phyloP scores from a whole-genome alignment of 148 eudicot species.

The Selenicereus undatus region DNA sequence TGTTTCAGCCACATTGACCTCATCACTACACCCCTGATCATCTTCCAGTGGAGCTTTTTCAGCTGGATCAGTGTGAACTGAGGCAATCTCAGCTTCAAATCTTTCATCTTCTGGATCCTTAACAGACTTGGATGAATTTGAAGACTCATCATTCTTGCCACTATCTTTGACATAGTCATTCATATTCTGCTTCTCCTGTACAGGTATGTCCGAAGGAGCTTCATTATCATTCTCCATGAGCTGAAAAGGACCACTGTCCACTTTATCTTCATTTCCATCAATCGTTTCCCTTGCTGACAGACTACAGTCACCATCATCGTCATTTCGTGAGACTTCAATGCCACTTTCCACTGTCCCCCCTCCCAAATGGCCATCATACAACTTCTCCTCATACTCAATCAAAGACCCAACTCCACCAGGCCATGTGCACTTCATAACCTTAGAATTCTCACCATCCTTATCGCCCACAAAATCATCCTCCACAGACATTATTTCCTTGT shows the following conservation, averaged over 20 bases:
- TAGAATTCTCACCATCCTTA: conserved; percentile 35
- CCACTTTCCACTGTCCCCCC: conserved; percentile 29
- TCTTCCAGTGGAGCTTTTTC: conserved; percentile 7
- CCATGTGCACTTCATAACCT: conserved; percentile 27
- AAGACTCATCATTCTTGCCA: conserved; percentile 24
- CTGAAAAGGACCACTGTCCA: conserved; percentile 18
- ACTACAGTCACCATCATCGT: conserved; percentile 27
- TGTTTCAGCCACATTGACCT: conserved; percentile 11
- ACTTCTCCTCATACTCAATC: conserved; percentile 35
- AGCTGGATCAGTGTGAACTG: conserved; percentile 17
- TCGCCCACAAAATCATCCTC: conserved; percentile 26
- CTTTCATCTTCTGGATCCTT: conserved; percentile 31
- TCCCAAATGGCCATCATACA: conserved; percentile 27
- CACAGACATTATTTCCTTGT: conserved; percentile 27
- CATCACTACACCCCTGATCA: conserved; percentile 22
- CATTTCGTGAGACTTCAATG: conserved; percentile 26
- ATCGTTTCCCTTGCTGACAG: conserved; percentile 17
- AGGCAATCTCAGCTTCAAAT: conserved; percentile 24
- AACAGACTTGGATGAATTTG: conserved; percentile 24
- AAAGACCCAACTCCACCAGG: conserved; percentile 28
- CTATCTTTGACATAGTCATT: conserved; percentile 24
- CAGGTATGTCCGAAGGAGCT: conserved; percentile 18
- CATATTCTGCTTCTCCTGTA: conserved; percentile 30
- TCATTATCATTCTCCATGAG: conserved; percentile 27
- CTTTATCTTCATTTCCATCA: conserved; percentile 26